These are phyloP conservation scores for Phytophthora hibernalis DNA, from an alignment of 352 stramenopile species.

Conservation along the genomic window DNA sequence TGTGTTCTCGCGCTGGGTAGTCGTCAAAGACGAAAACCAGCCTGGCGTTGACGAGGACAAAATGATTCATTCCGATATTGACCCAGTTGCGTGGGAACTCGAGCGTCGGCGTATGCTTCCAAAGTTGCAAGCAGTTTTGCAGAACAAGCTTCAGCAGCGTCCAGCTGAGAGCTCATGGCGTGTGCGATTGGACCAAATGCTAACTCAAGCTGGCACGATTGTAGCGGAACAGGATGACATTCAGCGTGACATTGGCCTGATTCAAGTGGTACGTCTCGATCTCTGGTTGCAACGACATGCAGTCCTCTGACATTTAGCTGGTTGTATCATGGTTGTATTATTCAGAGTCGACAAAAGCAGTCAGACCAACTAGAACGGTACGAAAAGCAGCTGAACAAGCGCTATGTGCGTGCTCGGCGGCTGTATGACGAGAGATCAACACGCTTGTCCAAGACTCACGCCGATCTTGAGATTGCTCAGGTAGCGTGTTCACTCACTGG, in stretches of 20 bases:
- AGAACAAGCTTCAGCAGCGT: constrained; percentile 25
- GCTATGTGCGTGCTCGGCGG: constrained; percentile 30
- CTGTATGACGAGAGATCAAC: constrained; percentile 39
- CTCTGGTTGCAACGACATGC: background rate
- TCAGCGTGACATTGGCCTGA: constrained; percentile 25
- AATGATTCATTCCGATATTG: constrained; percentile 55
- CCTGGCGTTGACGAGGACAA: constrained; percentile 10
- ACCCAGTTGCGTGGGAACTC: constrained; percentile 46
- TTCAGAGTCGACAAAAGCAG: constrained; percentile 30
- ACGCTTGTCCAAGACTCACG: constrained; percentile 18
- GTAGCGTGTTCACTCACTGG: constrained; percentile 13
- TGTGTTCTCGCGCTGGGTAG: constrained; percentile 49
- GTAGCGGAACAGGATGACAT: constrained; percentile 16
- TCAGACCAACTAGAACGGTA: constrained; percentile 34
- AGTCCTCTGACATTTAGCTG: background rate
- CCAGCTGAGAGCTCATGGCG: constrained; percentile 37
- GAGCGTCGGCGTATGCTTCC: constrained; percentile 50
- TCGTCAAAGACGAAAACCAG: constrained; percentile 45
- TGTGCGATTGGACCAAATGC: constrained; percentile 39
- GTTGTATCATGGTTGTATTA: background rate
- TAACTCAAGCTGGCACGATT: constrained; percentile 32
- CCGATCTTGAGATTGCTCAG: constrained; percentile 26
- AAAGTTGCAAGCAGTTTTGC: constrained; percentile 39
- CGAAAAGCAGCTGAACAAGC: constrained; percentile 51
- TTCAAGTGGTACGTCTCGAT: constrained; percentile 35